Evolutionary conservation across 805 yeast genomes (phyloP), one percentile per base, ranked within the genome.

Genomic region (Torulaspora microellipsoides): DNA sequence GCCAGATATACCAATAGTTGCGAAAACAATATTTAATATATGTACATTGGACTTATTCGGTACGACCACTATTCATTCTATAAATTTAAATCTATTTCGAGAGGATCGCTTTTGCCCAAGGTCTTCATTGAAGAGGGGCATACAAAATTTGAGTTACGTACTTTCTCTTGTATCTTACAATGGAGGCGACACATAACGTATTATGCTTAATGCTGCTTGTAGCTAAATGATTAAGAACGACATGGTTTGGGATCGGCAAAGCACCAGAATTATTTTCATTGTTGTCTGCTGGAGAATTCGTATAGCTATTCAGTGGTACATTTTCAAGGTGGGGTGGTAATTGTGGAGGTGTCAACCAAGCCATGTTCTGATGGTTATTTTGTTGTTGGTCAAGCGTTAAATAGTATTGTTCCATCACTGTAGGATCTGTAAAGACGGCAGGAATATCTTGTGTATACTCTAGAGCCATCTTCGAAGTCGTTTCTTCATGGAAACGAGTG

Each of bases 261-360:
- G 95, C 95, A 43, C 95, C 95, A 31, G 86, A 77, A 54, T 84
- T 85, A 62, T 89, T 91, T 57, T 85, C 89, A 39, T 56, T 56
- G 43, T 49, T 61, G 15, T 59, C 62, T 6, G 55, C 54, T 31
- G 55, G 58, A n/a, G 56, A 45, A 35, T 48, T 59, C 2, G 70
- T 62, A 70, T 75, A 83, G 53, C 81, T 80, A 68, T 91, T 91
- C 58, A 91, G 74, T 43, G 93, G 89, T 43, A 93, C 98, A 57
- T 85, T 84, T 62, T 93, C 99, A 47, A 93, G 72, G 64, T 91
- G 99, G 8, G 99, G 99, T 8, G 99, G 99, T 38, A 93, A 72
- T 60, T 85, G 95, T 15, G 99, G 99, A 15, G 99, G 98, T 27
- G 95, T 88, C 41, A 90, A 48, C 76, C 76, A 72, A 2, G 74